Evolutionary conservation across 805 yeast genomes (phyloP), one percentile per base, ranked within the genome.

Genomic region (Schwanniomyces pseudopolymorphus): DNA sequence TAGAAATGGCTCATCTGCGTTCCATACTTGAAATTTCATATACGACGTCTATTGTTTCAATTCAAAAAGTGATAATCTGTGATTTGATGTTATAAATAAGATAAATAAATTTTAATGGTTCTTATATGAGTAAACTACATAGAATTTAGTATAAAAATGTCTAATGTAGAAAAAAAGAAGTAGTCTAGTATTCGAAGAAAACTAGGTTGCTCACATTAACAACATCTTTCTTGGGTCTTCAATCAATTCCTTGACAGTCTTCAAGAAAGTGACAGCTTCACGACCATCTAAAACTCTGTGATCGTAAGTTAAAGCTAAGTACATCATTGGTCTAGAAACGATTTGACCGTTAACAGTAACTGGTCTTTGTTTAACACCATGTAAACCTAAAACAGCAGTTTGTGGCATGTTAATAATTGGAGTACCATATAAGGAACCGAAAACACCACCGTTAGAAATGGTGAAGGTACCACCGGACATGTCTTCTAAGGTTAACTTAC

Each of bases 391-490:
- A 20, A 94, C 99, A 39, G 98, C 97, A 49, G 96, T 90, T 77
- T 94, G 99, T 45, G 99, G 99, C 82, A 87, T 74, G 81, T 94
- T 94, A 69, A 94, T 92, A 72, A 94, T 94, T 63, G 99, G 99
- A 44, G 99, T 94, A 69, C 99, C 99, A 70, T 87, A 89, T 57
- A 94, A 78, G 21, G 98, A 94, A 54, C 99, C 99, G 63, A 94
- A 94, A 48, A 94, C 97, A 72, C 99, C 99, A 69, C 99, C 99
- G 77, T 94, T 94, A 46, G 98, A 94, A 62, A 94, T 94, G 63
- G 99, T 94, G 80, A 94, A 91, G 50, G 98, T 91, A 71, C 99
- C 99, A 70, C 99, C 99, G 51, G 97, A 81, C 98, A 94, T 92
- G 72, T 94, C 99, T 78, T 94, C 99, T 55, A 94, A 74, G 46